Evolutionary conservation across 768 basidiomycete species (phyloP), one percentile per base, ranked within the genome.

Genomic region (Cystofilobasidium macerans): DNA sequence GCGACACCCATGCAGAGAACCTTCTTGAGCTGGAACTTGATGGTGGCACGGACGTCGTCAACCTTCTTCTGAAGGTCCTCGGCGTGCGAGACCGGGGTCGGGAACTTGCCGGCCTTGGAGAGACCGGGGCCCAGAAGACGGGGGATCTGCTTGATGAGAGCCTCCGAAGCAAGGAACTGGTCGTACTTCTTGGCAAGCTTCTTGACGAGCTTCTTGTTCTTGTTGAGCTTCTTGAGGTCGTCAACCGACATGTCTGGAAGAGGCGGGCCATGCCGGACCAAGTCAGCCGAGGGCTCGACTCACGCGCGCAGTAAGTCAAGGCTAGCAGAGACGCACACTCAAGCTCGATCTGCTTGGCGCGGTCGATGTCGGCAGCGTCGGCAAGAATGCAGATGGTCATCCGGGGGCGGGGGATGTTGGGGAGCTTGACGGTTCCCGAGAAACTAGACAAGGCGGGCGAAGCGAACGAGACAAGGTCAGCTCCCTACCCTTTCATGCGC

Each of bases 191-290:
- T 97, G 71, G 94, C 94, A 72, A 98, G 88, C 82, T 95, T 95
- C 84, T 98, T 99, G 76, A 98, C 95, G 69, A 99, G 89, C 81
- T 99, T 99, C 83, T 99, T 98, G 85, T 98, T 99, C 82, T 95
- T 94, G 86, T 94, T 95, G 71, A 97, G 84, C 92, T 99, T 99
- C 80, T 99, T 98, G 80, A 98, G 82, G 80, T 99, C 95, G 73
- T 98, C 95, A 71, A 97, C 95, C 71, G 91, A 93, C 92, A 94
- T 95, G 82, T 97, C 65, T 67, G 57, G 20, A 18, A 42, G 32
- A 26, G n/a, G 22, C 6, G 65, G 77, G 93, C 71, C 28, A 70
- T 66, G 57, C n/a, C n/a, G n/a, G n/a, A n/a, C n/a, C n/a, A n/a
- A n/a, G n/a, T n/a, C n/a, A n/a, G n/a, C n/a, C n/a, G n/a, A n/a